These are phyloP conservation scores for Termitomyces sp. DNA, from an alignment of 768 basidiomycete genomes.

Conservation along the genomic window DNA sequence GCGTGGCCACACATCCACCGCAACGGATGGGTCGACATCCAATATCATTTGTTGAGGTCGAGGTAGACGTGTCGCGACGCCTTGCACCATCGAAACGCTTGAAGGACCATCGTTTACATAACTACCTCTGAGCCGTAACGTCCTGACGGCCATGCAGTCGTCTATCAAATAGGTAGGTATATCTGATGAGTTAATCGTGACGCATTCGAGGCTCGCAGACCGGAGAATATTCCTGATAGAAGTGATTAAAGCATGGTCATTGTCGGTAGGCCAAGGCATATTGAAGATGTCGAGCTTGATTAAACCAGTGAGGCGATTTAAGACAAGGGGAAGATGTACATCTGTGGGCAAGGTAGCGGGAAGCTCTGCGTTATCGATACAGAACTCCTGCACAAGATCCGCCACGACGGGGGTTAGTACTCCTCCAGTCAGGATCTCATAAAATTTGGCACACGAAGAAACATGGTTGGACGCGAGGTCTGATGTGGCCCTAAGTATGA, in stretches of 20 bases:
- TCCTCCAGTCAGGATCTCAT: not conserved
- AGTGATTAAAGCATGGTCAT: not conserved
- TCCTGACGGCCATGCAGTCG: conserved; percentile 1
- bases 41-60: not conserved
- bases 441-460: not conserved
- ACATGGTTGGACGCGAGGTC: not conserved
- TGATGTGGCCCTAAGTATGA: not conserved
- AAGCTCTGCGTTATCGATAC: not conserved
- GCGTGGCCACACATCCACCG: conserved; percentile 2
- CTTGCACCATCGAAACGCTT: not conserved
- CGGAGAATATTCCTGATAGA: not conserved
- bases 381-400: conserved; percentile 3
- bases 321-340: conserved; percentile 4
- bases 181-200: not conserved
- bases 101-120: not conserved
- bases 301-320: not conserved
- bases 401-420: not conserved
- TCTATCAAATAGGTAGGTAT: conserved; percentile 3
- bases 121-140: conserved; percentile 2
- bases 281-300: not conserved
- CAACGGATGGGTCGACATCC: not conserved
- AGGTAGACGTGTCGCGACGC: not conserved
- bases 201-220: not conserved
- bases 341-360: not conserved
- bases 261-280: conserved; percentile 1